Conservation (phyloP, 1,284 basidiomycete species). For the Acaromyces ingoldii region DNA sequence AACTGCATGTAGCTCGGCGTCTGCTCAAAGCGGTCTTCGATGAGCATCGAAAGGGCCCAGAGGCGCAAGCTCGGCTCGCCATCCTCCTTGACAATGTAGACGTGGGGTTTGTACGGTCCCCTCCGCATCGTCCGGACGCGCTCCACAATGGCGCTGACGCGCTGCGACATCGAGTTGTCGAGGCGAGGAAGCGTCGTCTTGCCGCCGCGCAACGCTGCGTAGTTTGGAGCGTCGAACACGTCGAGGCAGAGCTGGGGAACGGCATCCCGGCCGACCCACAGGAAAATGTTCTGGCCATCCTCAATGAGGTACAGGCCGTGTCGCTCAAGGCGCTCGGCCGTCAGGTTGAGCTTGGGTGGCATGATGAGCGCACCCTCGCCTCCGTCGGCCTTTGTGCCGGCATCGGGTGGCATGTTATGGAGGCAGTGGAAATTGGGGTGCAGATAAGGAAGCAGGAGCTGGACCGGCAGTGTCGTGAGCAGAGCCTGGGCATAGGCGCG, state of each 20-base stretch:
- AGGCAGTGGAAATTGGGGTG: conserved; percentile 92
- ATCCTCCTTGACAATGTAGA: conserved; percentile 98
- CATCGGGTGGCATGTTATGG: conserved; percentile 92
- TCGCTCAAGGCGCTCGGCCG: conserved; percentile 85
- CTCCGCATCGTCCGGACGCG: conserved; percentile 81
- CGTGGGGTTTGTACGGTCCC: conserved; percentile 84
- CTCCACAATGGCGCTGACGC: conserved; percentile 85
- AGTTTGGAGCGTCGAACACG: conserved; percentile 84
- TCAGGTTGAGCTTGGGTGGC: conserved; percentile 81
- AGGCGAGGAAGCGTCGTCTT: conserved; percentile 85
- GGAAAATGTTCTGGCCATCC: conserved; percentile 94
- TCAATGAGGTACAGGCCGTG: conserved; percentile 96
- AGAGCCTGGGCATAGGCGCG: conserved; percentile 90
- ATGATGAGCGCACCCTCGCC: conserved; percentile 59
- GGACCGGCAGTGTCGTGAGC: conserved; percentile 82
- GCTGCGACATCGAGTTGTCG: conserved; percentile 87
- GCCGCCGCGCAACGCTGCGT: conserved; percentile 81
- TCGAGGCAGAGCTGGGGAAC: conserved; percentile 90
- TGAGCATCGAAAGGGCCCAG: conserved; percentile 88
- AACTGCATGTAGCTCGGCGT: conserved; percentile 95
- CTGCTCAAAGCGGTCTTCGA: conserved; percentile 93
- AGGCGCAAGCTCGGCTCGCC: conserved; percentile 77
- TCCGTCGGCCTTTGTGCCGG: conserved; percentile 51
- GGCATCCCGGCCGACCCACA: conserved; percentile 94
- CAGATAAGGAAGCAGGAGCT: conserved; percentile 86